A percentile compares a stretch with the other conserved stretches of the same genome.
Conservation (phyloP, 1,284 basidiomycete genomes). For the Cryptococcus amylolentus region DNA sequence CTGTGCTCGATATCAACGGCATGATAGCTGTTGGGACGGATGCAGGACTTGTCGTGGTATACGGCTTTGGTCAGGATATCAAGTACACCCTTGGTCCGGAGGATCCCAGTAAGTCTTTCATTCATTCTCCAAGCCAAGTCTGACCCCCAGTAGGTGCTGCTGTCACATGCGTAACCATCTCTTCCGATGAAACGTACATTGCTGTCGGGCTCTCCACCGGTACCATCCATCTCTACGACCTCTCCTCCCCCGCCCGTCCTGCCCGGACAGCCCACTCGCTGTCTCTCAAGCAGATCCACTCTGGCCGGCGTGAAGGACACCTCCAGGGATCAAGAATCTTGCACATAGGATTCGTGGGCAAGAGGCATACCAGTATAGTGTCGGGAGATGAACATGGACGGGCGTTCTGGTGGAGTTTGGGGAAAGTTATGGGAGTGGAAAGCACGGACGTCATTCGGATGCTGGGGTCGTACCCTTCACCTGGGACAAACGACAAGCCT, state of each 20-base stretch:
- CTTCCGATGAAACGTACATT: constrained; percentile 88
- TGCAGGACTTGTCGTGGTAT: constrained; percentile 72
- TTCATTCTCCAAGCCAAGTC: not conserved
- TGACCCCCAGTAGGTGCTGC: constrained; percentile 34
- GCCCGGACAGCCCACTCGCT: constrained; percentile 41
- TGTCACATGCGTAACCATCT: constrained; percentile 87
- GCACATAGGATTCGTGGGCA: constrained; percentile 85
- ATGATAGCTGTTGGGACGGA: constrained; percentile 86
- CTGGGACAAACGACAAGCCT: constrained; percentile 31
- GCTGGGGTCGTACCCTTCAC: constrained; percentile 75
- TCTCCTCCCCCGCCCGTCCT: constrained; percentile 60
- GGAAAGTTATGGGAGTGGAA: constrained; percentile 91
- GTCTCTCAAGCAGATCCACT: constrained; percentile 54
- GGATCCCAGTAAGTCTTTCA: constrained; percentile 56
- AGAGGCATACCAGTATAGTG: constrained; percentile 88
- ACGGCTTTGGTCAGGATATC: constrained; percentile 85
- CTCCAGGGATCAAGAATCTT: constrained; percentile 78
- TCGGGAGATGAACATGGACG: constrained; percentile 87
- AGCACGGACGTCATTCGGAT: constrained; percentile 92
- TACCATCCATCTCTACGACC: constrained; percentile 80
- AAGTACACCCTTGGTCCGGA: constrained; percentile 73
- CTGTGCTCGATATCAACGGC: constrained; percentile 78
- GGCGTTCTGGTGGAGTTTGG: constrained; percentile 92
- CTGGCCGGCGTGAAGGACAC: constrained; percentile 91
- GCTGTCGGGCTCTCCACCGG: constrained; percentile 85